Evolutionary conservation across 2,329 filamentous ascomycete genomes (phyloP).

Genomic region (Apiospora phragmitis): DNA sequence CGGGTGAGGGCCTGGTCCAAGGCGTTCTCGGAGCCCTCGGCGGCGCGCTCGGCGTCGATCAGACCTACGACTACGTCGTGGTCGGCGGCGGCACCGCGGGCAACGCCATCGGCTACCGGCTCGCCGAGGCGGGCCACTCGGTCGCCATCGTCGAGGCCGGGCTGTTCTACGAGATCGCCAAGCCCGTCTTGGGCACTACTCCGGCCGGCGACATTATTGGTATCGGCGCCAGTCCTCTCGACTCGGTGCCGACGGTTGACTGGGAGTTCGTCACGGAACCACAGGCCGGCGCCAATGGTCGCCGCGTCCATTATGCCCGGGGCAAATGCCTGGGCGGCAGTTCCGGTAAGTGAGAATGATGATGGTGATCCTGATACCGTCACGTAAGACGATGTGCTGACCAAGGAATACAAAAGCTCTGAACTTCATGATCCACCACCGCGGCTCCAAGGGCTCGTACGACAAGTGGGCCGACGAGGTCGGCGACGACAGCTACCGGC

Average conservation of each 20-base stretch:
- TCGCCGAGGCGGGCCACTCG: constrained; percentile 25
- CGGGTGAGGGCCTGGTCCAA: constrained; percentile 13
- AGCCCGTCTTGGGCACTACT: constrained; percentile 16
- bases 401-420: constrained; percentile 19
- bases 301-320: constrained; percentile 27
- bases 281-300: constrained; percentile 18
- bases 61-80: constrained; percentile 25
- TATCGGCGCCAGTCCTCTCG: constrained; percentile 16
- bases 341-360: neutral
- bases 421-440: constrained; percentile 34
- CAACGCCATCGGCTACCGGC: constrained; percentile 34
- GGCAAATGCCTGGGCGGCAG: constrained; percentile 33
- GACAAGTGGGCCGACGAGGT: constrained; percentile 27
- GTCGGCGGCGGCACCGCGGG: constrained; percentile 42
- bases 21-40: constrained; percentile 12
- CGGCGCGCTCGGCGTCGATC: constrained; percentile 13
- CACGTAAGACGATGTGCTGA: neutral
- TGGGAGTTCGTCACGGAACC: constrained; percentile 27
- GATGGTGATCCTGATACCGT: neutral
- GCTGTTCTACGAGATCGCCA: constrained; percentile 32
- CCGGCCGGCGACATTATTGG: constrained; percentile 23
- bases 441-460: constrained; percentile 25
- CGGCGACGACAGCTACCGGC: constrained; percentile 26
- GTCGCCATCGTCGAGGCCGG: constrained; percentile 43
- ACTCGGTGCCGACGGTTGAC: constrained; percentile 20